phyloP scores from a whole-genome alignment of 257 asterid species.

The Nicotiana knightiana region DNA sequence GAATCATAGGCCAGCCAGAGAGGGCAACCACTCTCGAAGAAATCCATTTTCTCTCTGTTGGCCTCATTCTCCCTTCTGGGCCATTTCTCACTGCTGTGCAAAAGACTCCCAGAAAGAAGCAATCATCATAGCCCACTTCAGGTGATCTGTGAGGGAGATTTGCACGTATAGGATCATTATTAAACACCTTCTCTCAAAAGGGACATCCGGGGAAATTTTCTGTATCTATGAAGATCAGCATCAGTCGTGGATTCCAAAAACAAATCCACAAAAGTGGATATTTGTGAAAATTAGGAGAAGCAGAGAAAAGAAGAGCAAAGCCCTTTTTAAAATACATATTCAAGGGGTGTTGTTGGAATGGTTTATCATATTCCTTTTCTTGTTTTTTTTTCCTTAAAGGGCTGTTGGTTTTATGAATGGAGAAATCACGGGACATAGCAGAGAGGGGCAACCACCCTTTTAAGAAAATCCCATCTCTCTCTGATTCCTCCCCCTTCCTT shows the following conservation, averaged over 20 bases:
- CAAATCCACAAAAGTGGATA: no score
- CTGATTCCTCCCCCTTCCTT: not conserved
- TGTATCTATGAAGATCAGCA: no score
- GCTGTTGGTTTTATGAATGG: not conserved
- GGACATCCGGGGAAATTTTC: no score
- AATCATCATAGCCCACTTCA: no score
- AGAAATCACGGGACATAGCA: constrained; percentile 19
- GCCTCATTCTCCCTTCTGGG: not conserved
- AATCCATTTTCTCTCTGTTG: not conserved
- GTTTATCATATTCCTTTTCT: not conserved
- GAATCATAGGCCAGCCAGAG: not conserved
- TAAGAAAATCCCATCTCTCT: constrained; percentile 15
- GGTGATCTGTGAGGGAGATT: no score
- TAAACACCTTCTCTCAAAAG: no score
- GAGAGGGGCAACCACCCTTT: constrained; percentile 36
- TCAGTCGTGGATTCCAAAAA: no score
- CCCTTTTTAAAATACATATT: not conserved
- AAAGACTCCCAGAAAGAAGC: not conserved
- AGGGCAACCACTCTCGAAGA: not conserved
- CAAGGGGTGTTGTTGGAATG: not conserved
- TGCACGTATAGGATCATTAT: no score
- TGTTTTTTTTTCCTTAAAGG: not conserved
- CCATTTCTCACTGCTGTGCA: not conserved
- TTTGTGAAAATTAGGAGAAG: not conserved
- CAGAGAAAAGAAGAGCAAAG: not conserved